Evolutionary conservation across 208 protist genomes (phyloP), one percentile per base, ranked within the genome.

Genomic region (Spongospora subterranea): DNA sequence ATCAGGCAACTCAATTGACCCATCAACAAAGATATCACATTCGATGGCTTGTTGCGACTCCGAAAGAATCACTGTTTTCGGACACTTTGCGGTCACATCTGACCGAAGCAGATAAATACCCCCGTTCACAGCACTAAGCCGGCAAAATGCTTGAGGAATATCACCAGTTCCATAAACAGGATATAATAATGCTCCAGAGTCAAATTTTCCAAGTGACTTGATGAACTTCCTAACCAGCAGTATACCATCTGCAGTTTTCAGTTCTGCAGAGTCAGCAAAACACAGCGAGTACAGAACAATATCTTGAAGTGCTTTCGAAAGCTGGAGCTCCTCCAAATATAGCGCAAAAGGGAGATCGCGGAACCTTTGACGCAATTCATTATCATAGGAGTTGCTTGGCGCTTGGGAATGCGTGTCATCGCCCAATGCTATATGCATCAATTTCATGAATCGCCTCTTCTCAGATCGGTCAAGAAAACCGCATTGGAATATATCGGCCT

Each of bases 141-240:
- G n/a, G 71, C 17, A 6, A n/a, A 82, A 82, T 20, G 71, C 71
- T 43, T 82, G 71, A 35, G 71, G 71, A n/a, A 82, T 20, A 43
- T 82, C 71, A n/a, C 71, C 71, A 35, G 71, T 82, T 6, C 71
- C 71, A 82, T 82, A 82, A 6, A 82, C 71, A 35, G 71, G 71
- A 82, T 82, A 82, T 35, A 82, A n/a, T n/a, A 82, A n/a, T 82
- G 71, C 71, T 20, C 71, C 71, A 35, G 13, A 20, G 35, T 82
- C 71, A 82, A 82, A 82, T 35, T n/a, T 35, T 6, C 71, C 71
- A 35, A 82, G n/a, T 13, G 71, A 82, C 6, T 45, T 82, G 35
- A 82, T 13, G n/a, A 82, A 82, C 71, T 82, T 82, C n/a, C 35
- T 82, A 6, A 82, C 6, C 6, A n/a, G 17, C n/a, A 20, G 35